Base-by-base conservation (phyloP, 2,329 filamentous ascomycete species). In the Fusarium sp. region DNA sequence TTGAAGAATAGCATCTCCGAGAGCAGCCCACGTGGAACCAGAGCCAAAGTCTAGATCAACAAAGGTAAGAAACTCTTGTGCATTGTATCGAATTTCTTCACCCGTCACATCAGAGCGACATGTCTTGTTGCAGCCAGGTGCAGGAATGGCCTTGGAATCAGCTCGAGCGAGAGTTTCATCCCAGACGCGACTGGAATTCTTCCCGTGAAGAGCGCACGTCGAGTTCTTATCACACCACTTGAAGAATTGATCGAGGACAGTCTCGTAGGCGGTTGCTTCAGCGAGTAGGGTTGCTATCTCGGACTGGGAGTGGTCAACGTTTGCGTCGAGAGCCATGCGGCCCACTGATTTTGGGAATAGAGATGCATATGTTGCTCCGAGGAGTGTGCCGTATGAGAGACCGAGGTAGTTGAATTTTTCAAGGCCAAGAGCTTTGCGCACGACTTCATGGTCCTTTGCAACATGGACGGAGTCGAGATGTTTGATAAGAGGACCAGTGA, bases 311-410 rank as follows among this genome's bases (percentile, higher is more conserved):
- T 77, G 74, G 38, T 81, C 79, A 12, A 79, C 74, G 33, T 78
- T 57, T 4, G 75, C 77, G 31, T 81, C 80, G 13, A 81, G 72
- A 11, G 74, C 65, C 69, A 81, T 75, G 3, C 80, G 78, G 3
- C 75, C 74, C 6, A 80, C 72, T 1, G 65, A 66, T 13, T 76
- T 54, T 4, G 80, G 78, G 15, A 78, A 80, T 65, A 83, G 76
- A 3, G 78, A 76, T 5, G 80, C 79, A 48, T 81, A 83, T 5
- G 79, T 79, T 15, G 66, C 58, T 2, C 83, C 83, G 13, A 84
- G 66, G 15, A 82, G 45, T 4, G 80, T 81, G 1, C 83, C 82
- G 48, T 84, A 84, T 9, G 80, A 83, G 51, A 82, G 74, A 1
- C 83, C 82, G 58, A 82, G 80, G 45, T 79, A 81, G 47, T 80